Base-by-base conservation (phyloP, 2,329 filamentous ascomycete genomes). In the Colletotrichum simmondsii region DNA sequence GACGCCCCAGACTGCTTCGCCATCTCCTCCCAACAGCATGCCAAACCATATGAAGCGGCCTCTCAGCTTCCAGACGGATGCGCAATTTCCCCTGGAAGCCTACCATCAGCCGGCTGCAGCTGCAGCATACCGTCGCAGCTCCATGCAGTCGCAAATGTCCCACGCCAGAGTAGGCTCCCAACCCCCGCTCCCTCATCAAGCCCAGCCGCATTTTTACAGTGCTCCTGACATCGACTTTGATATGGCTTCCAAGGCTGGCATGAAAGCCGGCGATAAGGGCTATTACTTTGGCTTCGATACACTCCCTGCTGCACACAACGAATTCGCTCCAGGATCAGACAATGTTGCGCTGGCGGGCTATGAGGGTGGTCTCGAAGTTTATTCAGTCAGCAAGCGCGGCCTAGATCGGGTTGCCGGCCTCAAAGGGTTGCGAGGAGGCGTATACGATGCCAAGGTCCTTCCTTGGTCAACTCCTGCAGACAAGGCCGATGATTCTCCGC, bases 211-310 rank as follows among this genome's bases (percentile, higher is more conserved):
- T 82, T 96, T 94, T 81, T 95, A 95, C 79, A 89, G 92, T 57
- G 88, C 91, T 0, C 93, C 93, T 1, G 92, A 95, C 75, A 86
- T 95, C 37, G 93, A 96, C 76, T 85, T 95, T 32, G 92, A 95
- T 75, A 85, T 92, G 60, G 84, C 87, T 66, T 82, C 85, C 19
- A 85, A 85, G 56, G 83, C 87, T 22, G 89, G 88, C 11, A 85
- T 92, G 78, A 88, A 88, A 75, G 88, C 92, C 2, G 92, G 92
- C 3, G 90, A 92, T 49, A 89, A 89, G 57, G 94, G 93, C 8
- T 95, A 93, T 76, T 94, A 93, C 80, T 97, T 94, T 79, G 92
- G 93, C 6, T 95, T 97, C 77, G 95, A 98, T 80, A 91, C 87
- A 2, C 85, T 97, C 56, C 87, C 88, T 2, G 80, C 82, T 53